Base-by-base conservation (phyloP, 106 monocot genomes). In the Apostasia ramifera region DNA sequence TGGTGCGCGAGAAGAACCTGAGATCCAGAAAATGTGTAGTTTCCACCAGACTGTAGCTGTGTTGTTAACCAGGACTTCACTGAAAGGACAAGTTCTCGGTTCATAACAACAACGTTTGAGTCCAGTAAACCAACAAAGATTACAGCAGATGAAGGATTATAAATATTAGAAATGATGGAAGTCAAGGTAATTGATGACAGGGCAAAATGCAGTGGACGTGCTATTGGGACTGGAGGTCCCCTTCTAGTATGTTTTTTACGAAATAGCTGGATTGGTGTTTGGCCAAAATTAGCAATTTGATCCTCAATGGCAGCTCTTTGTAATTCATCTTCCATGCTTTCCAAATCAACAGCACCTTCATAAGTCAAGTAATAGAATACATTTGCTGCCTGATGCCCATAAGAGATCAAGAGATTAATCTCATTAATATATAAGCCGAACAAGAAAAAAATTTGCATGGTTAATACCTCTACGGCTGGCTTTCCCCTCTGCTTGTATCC, bases 281-380 rank as follows among this genome's bases (percentile, higher is more conserved):
- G 98, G n/a, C 98, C 98, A 78, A 98, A 98, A 81, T 98, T 98
- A 50, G 98, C 98, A 68, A 98, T 98, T 73, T 98, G 98, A 67
- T 98, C 98, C 77, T 98, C 98, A 69, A 98, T 98, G 55, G 98
- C 87, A 68, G 87, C 85, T 76, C 83, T 93, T 73, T 98, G 98
- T 57, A 93, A 67, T 68, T 78, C 68, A 82, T 93, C 93, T 76
- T 98, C 98, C 83, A 93, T 85, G 66, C 77, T 78, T 49, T 98
- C 93, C 84, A 98, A 74, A 83, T 98, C 98, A 80, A 98, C 90
- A 56, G 98, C 98, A 70, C 93, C 93, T 81, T 98, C 98, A 76
- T 98, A 98, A 41, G 98, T 98, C 55, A 98, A 77, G 74, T 98
- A 92, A 79, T 98, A 98, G 76, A 98, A 98, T 48, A 98, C 85